These are phyloP conservation scores for Agastache rugosa DNA, from an alignment of 257 asterid genomes.

Conservation along the genomic window DNA sequence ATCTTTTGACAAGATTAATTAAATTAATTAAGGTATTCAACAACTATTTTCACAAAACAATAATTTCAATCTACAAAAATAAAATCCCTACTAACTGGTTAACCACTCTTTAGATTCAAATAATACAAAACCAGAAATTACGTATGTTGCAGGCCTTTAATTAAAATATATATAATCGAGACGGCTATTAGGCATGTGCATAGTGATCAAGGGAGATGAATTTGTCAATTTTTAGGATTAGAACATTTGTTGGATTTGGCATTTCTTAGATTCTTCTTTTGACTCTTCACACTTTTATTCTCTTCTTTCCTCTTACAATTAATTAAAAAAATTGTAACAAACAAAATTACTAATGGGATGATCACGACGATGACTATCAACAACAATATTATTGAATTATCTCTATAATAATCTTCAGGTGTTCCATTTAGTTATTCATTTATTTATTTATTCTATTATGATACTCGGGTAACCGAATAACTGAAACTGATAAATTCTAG, in stretches of 20 bases:
- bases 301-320: neutral
- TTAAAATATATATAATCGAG: neutral
- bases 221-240: constrained; percentile 11
- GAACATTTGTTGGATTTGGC: constrained; percentile 40
- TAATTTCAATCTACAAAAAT: neutral
- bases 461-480: neutral
- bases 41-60: neutral
- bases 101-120: constrained; percentile 23
- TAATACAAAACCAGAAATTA: neutral
- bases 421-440: neutral
- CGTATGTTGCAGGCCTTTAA: constrained; percentile 21
- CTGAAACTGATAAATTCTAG: neutral
- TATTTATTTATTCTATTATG: neutral
- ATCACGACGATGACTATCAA: neutral
- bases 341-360: constrained; percentile 10
- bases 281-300: constrained; percentile 18
- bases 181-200: constrained; percentile 52
- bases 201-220: constrained; percentile 42
- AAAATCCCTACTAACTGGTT: constrained; percentile 17
- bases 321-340: neutral
- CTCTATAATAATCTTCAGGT: constrained; percentile 8
- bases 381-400: neutral
- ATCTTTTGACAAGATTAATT: neutral
- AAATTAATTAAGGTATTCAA: neutral
- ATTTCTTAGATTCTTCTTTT: constrained; percentile 33